Evolutionary conservation across 2,329 filamentous ascomycete genomes (phyloP), one percentile per base, ranked within the genome.

Genomic region (Lasiodiplodia sp.): DNA sequence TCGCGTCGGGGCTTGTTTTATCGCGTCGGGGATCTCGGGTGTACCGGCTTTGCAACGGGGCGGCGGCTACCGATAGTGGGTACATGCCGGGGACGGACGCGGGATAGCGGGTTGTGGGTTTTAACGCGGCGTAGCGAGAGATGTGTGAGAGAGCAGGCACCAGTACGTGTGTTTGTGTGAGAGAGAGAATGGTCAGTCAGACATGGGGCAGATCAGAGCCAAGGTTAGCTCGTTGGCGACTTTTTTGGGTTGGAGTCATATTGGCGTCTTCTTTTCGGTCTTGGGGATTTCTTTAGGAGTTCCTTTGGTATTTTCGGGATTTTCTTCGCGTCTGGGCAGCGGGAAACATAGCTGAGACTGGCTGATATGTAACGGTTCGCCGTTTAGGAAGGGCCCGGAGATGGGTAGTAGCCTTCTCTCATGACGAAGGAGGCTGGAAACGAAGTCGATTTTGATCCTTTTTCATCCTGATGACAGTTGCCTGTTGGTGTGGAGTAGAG

Each of bases 1-100:
- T 47, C 21, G 57, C 57, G 14, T 60, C 38, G 57, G 57, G 37
- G 23, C 23, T n/a, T 60, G 28, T 28, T 34, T 34, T 60, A 38
- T 47, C 21, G 57, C 57, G 14, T 60, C 38, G 57, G 57, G 37
- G 38, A n/a, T n/a, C 31, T 60, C 7, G 7, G 37, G 37, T 47
- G 14, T 7, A 34, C 21, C 37, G 57, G 57, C 37, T 34, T 44
- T 3, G 4, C 37, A 60, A n/a, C 23, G 38, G 53, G 37, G 14
- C 21, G 57, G 18, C 37, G 21, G 34, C 37, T 28, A 23, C 25
- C 53, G 53, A 56, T 11, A 10, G 38, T 60, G 18, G n/a, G 44
- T 47, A 47, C 44, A 47, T 47, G 11, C 44, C 18, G 44, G 18
- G 18, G 40, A 18, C 40, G 40, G 51, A 53, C 23, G 28, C 16